phyloP scores from a whole-genome alignment of 192 early-diverging fungal genomes.

The Funneliformis geosporum region DNA sequence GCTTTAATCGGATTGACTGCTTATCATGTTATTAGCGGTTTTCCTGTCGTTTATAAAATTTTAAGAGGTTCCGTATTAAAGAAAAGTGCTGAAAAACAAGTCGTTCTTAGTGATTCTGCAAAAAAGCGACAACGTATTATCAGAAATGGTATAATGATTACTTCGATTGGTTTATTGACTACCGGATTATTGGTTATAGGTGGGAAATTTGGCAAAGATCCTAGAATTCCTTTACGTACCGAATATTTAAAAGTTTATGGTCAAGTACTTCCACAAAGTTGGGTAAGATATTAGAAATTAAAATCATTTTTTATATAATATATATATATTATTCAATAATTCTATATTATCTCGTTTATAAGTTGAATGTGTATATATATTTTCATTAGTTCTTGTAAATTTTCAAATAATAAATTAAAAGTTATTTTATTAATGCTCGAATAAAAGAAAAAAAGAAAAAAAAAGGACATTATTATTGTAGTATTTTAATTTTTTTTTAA shows the following conservation, averaged over 20 bases:
- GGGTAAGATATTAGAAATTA: conserved; percentile 10
- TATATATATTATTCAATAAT: no score
- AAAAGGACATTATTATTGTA: background rate
- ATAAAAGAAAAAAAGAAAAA: no score
- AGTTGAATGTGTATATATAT: no score
- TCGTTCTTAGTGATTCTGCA: background rate
- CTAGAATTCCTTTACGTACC: conserved; percentile 23
- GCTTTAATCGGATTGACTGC: background rate
- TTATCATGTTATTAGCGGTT: conserved; percentile 26
- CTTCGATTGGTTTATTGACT: conserved; percentile 13
- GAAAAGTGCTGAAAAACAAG: background rate
- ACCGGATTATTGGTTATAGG: conserved; percentile 25
- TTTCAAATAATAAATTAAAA: no score
- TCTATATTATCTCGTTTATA: no score
- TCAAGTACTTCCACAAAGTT: conserved; percentile 18
- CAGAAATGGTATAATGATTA: conserved; percentile 9
- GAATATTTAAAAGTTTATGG: conserved; percentile 34
- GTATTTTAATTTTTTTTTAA: no score
- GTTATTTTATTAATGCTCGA: background rate
- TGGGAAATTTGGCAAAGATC: conserved; percentile 22
- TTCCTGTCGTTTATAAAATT: background rate
- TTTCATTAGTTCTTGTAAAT: no score
- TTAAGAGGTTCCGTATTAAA: background rate
- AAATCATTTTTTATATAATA: no score
- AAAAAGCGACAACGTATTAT: background rate